phyloP scores from a whole-genome alignment of 2,329 filamentous ascomycete species.

The Hymenoscyphus occultus region DNA sequence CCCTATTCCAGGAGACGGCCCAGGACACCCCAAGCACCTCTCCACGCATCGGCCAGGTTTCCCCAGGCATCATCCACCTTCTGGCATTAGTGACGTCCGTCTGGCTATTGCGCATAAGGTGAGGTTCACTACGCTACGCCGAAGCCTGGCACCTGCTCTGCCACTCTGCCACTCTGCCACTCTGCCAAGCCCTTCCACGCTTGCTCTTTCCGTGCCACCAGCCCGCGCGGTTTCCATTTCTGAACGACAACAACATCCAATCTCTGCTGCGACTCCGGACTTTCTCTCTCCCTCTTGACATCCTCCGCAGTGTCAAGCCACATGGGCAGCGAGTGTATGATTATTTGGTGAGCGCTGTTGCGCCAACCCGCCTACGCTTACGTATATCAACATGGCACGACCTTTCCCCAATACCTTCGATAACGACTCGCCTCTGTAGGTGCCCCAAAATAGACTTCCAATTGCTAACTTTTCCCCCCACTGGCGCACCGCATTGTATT shows the following conservation, averaged over 20 bases:
- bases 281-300: neutral
- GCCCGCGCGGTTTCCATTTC: neutral
- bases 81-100: constrained; percentile 5
- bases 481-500: too few relatives aligned
- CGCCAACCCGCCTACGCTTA: constrained; percentile 6
- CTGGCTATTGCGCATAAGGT: too few relatives aligned
- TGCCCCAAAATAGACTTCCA: neutral
- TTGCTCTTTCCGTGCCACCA: neutral
- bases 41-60: neutral
- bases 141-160: too few relatives aligned
- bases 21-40: neutral
- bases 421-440: constrained; percentile 33
- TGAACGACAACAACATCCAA: neutral
- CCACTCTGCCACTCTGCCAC: too few relatives aligned
- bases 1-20: neutral
- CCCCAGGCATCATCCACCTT: constrained; percentile 6
- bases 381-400: constrained; percentile 31
- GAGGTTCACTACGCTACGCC: too few relatives aligned
- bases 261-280: neutral
- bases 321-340: neutral
- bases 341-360: constrained; percentile 7
- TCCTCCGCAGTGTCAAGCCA: neutral
- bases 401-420: constrained; percentile 35
- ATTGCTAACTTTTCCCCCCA: too few relatives aligned
- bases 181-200: neutral